Base-by-base conservation (phyloP, 148 eudicot genomes). In the Rhododendron griersonianum region DNA sequence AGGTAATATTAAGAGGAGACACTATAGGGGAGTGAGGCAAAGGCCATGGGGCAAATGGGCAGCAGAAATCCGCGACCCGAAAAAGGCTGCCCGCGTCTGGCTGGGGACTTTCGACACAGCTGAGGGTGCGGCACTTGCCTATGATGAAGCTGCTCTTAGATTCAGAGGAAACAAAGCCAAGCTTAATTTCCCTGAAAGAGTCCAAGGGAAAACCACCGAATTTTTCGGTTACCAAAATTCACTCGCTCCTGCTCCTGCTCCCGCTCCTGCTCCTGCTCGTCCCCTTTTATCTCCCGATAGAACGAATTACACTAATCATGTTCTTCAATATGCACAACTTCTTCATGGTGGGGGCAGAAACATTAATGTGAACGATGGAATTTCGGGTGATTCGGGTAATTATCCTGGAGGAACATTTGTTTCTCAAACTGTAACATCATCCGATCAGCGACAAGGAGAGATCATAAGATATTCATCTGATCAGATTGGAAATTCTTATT, bases 1-100 rank as follows among this genome's bases (percentile, higher is more conserved):
- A 78, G 81, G 81, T 71, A 30, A 71, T 71, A 25, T 67, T 21
- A 78, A 78, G 57, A 78, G 30, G 57, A 47, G 81, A 78, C 81
- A 78, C 81, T 78, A 78, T 25, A 45, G 81, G 57, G 81, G 81
- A 78, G 81, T 78, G 35, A 78, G 81, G 81, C 81, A 78, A 47
- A 45, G 81, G 57, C 81, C 81, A 11, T 78, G 81, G 81, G 81
- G 81, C 7, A 78, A 78, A 25, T 78, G 81, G 81, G 81, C 81
- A 23, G 81, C 81, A 0, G 81, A 78, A 78, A 78, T 78, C 48
- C 81, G 81, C 0, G 81, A 78, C 35, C 81, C 81, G 35, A 78
- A 47, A 13, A 78, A 78, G 81, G 81, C 81, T 11, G 81, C 81
- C 4, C 25, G 79, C 0, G 79, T 75, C 79, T 75, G 79, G 79